These are phyloP conservation scores for Sarocladium kiliense DNA, from an alignment of 2,329 filamentous ascomycete genomes.

Conservation along the genomic window DNA sequence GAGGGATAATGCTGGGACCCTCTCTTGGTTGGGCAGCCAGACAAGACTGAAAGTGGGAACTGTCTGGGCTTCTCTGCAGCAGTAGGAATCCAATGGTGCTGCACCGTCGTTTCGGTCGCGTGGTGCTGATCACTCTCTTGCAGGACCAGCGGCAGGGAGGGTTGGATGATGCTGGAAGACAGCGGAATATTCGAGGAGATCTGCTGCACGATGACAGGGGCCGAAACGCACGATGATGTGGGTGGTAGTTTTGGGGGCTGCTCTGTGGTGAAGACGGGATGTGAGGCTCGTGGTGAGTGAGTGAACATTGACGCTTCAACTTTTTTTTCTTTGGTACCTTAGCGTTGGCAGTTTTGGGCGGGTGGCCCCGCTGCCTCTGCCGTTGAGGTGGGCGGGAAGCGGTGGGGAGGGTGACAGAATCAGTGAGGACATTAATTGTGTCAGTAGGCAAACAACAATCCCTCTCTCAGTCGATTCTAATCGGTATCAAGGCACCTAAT, in stretches of 20 bases:
- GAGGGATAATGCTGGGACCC: conserved; percentile 1
- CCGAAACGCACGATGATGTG: conserved; percentile 8
- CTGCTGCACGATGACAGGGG: background rate
- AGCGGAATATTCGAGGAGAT: background rate
- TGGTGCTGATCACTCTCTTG: background rate
- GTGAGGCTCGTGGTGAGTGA: conserved; percentile 3
- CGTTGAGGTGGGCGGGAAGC: background rate
- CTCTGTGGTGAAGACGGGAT: background rate
- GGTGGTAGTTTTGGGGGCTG: background rate
- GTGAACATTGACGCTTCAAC: background rate
- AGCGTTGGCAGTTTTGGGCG: background rate
- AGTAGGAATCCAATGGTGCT: background rate
- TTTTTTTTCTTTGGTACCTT: conserved; percentile 7
- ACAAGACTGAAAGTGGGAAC: conserved; percentile 1
- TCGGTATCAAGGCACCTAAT: too few species aligned
- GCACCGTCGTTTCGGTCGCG: conserved; percentile 3
- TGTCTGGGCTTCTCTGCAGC: conserved; percentile 5
- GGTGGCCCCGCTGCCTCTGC: background rate
- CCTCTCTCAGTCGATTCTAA: background rate
- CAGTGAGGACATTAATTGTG: background rate
- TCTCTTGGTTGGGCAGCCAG: conserved; percentile 8
- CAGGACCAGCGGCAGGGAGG: background rate
- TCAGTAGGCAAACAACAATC: too few species aligned
- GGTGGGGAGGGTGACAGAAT: background rate
- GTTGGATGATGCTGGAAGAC: background rate